phyloP scores from a whole-genome alignment of 2,329 filamentous ascomycete species.

The Lojkania enalia region DNA sequence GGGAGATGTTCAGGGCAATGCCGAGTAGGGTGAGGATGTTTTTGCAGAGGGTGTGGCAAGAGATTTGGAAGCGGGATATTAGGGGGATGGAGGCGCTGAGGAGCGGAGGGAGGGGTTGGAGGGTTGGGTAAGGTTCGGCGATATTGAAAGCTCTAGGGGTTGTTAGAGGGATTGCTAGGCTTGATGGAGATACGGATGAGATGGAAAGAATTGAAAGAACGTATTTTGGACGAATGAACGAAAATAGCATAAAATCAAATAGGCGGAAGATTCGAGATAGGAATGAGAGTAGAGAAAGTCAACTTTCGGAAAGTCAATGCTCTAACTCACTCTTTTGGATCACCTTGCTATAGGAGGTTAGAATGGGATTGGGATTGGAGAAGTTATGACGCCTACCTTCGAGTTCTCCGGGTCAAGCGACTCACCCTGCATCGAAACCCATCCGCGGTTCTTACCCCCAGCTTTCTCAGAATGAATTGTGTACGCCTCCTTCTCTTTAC shows the following conservation, averaged over 20 bases:
- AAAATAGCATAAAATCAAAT: too few species aligned
- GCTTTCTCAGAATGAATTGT: constrained; percentile 66
- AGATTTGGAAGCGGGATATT: constrained; percentile 67
- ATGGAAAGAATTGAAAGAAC: too few species aligned
- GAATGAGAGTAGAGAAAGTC: constrained; percentile 6
- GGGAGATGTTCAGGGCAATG: constrained; percentile 65
- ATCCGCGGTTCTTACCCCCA: constrained; percentile 74
- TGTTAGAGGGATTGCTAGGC: constrained; percentile 3
- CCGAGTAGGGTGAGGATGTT: constrained; percentile 71
- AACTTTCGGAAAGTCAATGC: too few species aligned
- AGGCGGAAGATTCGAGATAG: too few species aligned
- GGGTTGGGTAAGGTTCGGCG: constrained; percentile 67
- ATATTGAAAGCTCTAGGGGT: constrained; percentile 82
- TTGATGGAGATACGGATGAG: too few species aligned
- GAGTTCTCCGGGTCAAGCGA: constrained; percentile 84
- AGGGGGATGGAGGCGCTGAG: constrained; percentile 63
- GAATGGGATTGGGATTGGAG: too few species aligned
- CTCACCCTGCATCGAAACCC: constrained; percentile 86
- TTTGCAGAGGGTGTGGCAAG: constrained; percentile 73
- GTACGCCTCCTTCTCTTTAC: constrained; percentile 73
- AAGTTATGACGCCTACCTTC: constrained; percentile 55
- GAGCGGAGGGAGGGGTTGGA: constrained; percentile 73
- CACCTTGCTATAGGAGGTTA: constrained; percentile 61
- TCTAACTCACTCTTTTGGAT: constrained; percentile 87
- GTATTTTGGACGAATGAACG: too few species aligned